Evolutionary conservation across 805 yeast genomes (phyloP), one percentile per base, ranked within the genome.

Genomic region (Teunomyces pallodes): DNA sequence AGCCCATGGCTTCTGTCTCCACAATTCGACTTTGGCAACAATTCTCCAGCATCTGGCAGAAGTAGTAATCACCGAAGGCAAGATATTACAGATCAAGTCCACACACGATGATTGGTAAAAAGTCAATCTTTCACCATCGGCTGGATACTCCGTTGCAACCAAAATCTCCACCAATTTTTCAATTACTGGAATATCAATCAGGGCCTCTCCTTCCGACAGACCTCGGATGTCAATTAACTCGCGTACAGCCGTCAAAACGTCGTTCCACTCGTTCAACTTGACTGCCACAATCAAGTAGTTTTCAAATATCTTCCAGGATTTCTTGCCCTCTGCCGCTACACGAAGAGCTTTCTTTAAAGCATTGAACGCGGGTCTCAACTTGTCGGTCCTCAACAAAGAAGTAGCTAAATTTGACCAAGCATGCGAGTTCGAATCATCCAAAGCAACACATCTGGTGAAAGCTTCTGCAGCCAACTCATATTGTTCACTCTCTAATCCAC

Each of bases 361-460:
- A 53, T 81, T 83, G 60, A 88, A 85, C 0, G 98, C 96, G 55
- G 90, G 96, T 53, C 80, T 77, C 16, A 79, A 65, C 64, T 87
- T 87, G 46, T 79, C 84, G 45, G 79, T 60, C 52, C 79, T 79
- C 35, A 90, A 68, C 46, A 88, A 75, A 0, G 97, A 84, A 9
- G 94, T 83, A 4, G 96, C 90, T 57, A 94, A 75, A 61, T 94
- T 94, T 9, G 96, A 84, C 99, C 99, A 94, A 2, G 96, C 82
- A 60, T 82, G 82, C 1, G 91, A 75, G 58, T 83, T 90, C 0
- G 84, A 77, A 20, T 87, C 96, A 62, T 90, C 96, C 33, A 91
- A 63, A 0, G 96, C 74, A 29, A 90, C 91, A 69, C 97, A 90
- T 58, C 97, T 76, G 0, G 96, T 85, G 62, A 94, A 91, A 0